Conservation (phyloP, 2,329 filamentous ascomycete species). For the Ceratocystis harringtonii region DNA sequence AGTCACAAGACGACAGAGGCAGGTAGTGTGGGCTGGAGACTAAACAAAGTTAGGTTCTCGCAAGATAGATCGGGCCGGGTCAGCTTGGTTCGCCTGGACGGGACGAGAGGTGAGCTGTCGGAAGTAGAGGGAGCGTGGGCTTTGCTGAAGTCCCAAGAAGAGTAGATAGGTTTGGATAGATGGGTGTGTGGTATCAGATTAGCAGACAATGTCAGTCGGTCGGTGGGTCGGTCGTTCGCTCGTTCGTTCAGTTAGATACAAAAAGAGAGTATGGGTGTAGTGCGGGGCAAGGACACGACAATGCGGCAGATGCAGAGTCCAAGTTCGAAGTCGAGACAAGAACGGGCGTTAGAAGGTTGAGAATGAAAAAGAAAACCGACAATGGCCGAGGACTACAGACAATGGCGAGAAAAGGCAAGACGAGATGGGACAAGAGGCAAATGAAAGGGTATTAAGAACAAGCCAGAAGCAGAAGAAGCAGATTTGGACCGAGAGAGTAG, state of each 20-base stretch:
- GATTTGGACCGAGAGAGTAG: not conserved
- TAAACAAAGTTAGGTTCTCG: slow-evolving; percentile 16
- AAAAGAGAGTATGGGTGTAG: not conserved
- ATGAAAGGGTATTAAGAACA: not conserved
- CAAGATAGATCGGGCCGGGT: not conserved
- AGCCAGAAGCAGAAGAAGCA: not conserved
- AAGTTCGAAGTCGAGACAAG: not conserved
- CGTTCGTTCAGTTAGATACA: not conserved
- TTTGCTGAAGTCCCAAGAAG: too few species aligned
- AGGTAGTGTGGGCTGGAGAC: slow-evolving; percentile 18
- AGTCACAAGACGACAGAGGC: slow-evolving; percentile 10
- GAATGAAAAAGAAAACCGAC: not conserved
- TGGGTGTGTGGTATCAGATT: too few species aligned
- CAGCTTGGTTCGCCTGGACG: not conserved
- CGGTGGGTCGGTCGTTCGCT: too few species aligned
- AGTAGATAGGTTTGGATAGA: too few species aligned
- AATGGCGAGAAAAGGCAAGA: too few species aligned
- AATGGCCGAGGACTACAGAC: not conserved
- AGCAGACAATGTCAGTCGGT: too few species aligned
- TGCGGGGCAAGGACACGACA: not conserved
- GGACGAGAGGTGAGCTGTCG: not conserved
- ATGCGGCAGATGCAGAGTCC: not conserved
- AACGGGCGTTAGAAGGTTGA: too few species aligned
- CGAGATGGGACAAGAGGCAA: not conserved
- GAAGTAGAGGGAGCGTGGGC: too few species aligned